Base-by-base conservation (phyloP, 2,329 filamentous ascomycete species). In the Hirsutella thompsonii region DNA sequence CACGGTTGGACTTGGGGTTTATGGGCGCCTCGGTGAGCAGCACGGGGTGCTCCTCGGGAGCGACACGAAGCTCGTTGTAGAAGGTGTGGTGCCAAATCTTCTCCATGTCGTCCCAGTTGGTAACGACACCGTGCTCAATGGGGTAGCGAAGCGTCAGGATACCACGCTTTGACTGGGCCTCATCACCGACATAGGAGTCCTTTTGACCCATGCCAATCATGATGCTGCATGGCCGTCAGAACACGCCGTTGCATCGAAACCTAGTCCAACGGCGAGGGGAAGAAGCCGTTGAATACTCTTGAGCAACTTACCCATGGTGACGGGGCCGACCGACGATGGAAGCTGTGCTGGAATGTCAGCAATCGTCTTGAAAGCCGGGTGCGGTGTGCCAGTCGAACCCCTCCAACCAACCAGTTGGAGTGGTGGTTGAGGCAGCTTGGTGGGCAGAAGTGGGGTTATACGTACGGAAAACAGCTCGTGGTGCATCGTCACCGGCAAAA, bases 201-300 rank as follows among this genome's bases (percentile, higher is more conserved):
- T 98, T 98, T 76, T 96, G 92, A 61, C 92, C 92, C 92, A 98
- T 98, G 81, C 92, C 92, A 69, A 98, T 96, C 92, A 98, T 98
- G 78, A 98, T 96, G 81, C 90, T 94, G 60, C 21, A 49, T 49
- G 55, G 38, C 32, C 6, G 28, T 34, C 38, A 44, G 43, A 16
- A 14, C 9, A 19, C 18, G 32, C 32, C 5, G 9, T 18, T 16
- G 9, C 32, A 16, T 18, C 32, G 14, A 18, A 5, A 18, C 14
- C 14, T n/a, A 10, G 14, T 5, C n/a, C 8, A 8, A 4, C 16
- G 32, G 14, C 14, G 14, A 18, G 14, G 13, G 14, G 2, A 8
- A 9, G n/a, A 16, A 14, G 14, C 32, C 4, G 14, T 4, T 16
- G 32, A 34, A 34, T 2, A 16, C 32, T 14, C 13, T 18, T 29